Base-by-base conservation (phyloP, 768 basidiomycete genomes). In the Pleurotus ostreatus region DNA sequence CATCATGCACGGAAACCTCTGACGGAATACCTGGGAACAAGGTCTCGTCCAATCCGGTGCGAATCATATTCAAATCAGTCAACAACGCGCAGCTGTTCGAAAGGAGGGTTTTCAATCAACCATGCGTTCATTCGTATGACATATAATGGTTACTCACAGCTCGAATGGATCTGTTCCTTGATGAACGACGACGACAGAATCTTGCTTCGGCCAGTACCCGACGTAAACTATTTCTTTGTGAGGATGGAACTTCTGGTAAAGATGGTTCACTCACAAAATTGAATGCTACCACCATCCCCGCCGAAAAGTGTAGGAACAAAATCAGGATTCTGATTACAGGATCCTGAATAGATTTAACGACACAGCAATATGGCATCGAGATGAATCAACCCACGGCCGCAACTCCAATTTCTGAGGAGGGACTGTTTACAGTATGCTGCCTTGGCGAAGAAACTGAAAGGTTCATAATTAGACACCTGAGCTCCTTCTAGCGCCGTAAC, bases 21-120 rank as follows among this genome's bases (percentile, higher is more conserved):
- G 59, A 63, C 2, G 75, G 67, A 13, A 80, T 63, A 2, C 79
- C 80, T 1, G 81, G 81, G 68, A 82, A 84, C 22, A 83, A 74
- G 0, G 65, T 67, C 0, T 73, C 39, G 62, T 80, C 67, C 15
- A 82, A 70, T 8, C 53, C 57, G 11, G 64, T 66, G 61, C 75
- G 72, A 25, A 69, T 2, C 15, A 82, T 61, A 39, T 80, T 59
- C 37, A 68, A 30, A 60, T 84, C 81, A 5, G 78, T 83, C 49
- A 83, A 68, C 55, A 74, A 74, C 1, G 82, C 71, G 46, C 74
- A 45, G 49, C 79, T 81, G 53, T 5, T 51, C 18, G 46, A n/a
- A 43, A 37, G 30, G 7, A 15, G 47, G 18, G 30, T 11, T 11
- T 37, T 52, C 22, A 12, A 44, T 58, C 25, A 45, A 18, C 11